phyloP scores from a whole-genome alignment of 2,329 filamentous ascomycete genomes.

The Thielaviopsis cerberus region DNA sequence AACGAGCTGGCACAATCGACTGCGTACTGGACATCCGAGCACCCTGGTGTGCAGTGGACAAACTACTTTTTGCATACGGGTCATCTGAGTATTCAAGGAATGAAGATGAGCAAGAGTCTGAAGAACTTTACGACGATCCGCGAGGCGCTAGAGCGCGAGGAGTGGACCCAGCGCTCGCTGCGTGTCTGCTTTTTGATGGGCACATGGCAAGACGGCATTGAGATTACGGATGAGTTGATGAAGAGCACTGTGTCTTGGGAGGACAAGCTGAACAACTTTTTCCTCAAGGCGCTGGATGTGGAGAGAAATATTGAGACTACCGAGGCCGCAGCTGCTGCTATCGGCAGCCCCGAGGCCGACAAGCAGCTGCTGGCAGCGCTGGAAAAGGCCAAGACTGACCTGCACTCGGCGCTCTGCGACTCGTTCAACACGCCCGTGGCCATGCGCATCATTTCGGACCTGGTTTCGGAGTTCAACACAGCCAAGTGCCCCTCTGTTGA shows the following conservation, averaged over 20 bases:
- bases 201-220: constrained; percentile 76
- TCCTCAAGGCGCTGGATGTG: constrained; percentile 11
- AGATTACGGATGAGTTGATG: constrained; percentile 66
- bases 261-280: constrained; percentile 13
- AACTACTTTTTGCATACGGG: constrained; percentile 96
- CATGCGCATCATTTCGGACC: constrained; percentile 58
- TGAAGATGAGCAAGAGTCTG: constrained; percentile 88
- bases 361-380: constrained; percentile 24
- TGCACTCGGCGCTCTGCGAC: constrained; percentile 47
- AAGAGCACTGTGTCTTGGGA: constrained; percentile 16
- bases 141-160: constrained; percentile 47
- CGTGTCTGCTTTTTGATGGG: constrained; percentile 76
- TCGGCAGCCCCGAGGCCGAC: constrained; percentile 13
- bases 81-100: constrained; percentile 65
- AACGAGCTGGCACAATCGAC: constrained; percentile 76
- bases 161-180: constrained; percentile 61
- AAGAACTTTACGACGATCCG: constrained; percentile 94
- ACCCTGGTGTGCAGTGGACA: constrained; percentile 47
- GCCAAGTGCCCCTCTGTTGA: constrained; percentile 5
- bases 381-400: constrained; percentile 35
- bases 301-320: constrained; percentile 7
- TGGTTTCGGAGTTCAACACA: constrained; percentile 42
- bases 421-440: constrained; percentile 74
- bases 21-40: constrained; percentile 40
- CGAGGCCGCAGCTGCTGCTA: constrained; percentile 3